phyloP scores from a whole-genome alignment of 371 early-diverging fungal genomes.

The Funneliformis caledonium region DNA sequence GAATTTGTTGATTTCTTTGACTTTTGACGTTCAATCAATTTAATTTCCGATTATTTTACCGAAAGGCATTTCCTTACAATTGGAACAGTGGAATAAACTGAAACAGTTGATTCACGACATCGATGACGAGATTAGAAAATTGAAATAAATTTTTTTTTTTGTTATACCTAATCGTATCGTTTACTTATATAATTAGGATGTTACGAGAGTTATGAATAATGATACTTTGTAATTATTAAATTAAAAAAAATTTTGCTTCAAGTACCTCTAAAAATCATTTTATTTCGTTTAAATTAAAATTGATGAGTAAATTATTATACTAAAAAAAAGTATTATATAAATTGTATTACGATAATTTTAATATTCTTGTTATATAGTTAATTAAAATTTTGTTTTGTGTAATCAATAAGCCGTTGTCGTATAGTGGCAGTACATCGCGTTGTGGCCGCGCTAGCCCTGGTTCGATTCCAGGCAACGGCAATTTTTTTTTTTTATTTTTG shows the following conservation, averaged over 20 bases:
- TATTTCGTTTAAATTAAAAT: too few relatives aligned
- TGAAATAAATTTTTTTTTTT: neutral
- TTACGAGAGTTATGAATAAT: too few relatives aligned
- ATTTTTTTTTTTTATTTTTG: neutral
- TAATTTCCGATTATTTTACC: neutral
- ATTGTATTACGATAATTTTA: too few relatives aligned
- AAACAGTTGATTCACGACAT: conserved; percentile 44
- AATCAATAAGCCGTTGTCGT: conserved; percentile 57
- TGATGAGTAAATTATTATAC: too few relatives aligned
- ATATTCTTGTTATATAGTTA: neutral
- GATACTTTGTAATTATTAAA: too few relatives aligned
- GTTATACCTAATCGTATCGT: neutral
- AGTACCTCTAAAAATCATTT: too few relatives aligned
- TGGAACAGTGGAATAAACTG: conserved; percentile 45
- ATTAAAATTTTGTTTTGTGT: neutral
- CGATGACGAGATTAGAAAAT: conserved; percentile 42
- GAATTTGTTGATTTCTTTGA: neutral
- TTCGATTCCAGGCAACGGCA: conserved; percentile 73
- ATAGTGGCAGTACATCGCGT: conserved; percentile 71
- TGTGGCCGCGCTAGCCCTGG: conserved; percentile 72
- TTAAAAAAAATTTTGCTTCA: too few relatives aligned
- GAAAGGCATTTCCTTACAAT: conserved; percentile 45
- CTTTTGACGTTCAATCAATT: neutral
- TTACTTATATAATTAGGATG: neutral
- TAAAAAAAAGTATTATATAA: too few relatives aligned